Evolutionary conservation across 768 basidiomycete species (phyloP).

Genomic region (Sistotremastrum suecicum): DNA sequence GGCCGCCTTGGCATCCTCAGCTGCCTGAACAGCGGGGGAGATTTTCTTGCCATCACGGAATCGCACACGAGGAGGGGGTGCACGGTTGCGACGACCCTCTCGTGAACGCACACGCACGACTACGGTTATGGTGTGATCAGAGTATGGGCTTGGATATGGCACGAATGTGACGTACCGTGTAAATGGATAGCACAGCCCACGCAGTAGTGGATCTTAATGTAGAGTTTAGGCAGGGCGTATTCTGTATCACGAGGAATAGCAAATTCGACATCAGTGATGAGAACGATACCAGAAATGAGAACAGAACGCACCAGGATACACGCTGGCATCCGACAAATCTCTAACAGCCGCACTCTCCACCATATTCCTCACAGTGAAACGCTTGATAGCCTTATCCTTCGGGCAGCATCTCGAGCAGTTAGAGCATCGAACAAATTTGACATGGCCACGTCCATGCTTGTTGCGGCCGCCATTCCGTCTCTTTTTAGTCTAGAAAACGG

Average conservation of each 20-base stretch:
- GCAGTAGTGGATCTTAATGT: conserved; percentile 98
- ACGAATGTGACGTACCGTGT: conserved; percentile 51
- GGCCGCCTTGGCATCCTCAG: conserved; percentile 70
- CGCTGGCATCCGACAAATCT: conserved; percentile 91
- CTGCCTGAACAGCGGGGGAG: conserved; percentile 89
- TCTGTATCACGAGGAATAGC: conserved; percentile 30
- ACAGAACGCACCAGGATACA: conserved; percentile 66
- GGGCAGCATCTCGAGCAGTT: conserved; percentile 98
- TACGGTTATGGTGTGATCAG: conserved; percentile 17
- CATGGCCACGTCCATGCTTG: conserved; percentile 98
- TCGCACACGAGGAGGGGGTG: conserved; percentile 87
- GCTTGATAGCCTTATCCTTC: conserved; percentile 99
- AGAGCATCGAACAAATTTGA: conserved; percentile 89
- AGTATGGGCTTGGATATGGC: background rate
- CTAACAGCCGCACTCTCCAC: conserved; percentile 97
- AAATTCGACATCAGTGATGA: background rate
- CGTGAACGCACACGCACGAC: conserved; percentile 97
- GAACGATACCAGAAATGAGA: background rate
- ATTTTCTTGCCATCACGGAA: conserved; percentile 97
- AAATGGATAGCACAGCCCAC: conserved; percentile 99
- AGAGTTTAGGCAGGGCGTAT: conserved; percentile 92
- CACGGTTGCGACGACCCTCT: conserved; percentile 92
- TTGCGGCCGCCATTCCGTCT: conserved; percentile 98
- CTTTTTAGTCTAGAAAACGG: conserved; percentile 72
- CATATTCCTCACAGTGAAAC: conserved; percentile 99